Base-by-base conservation (phyloP, 345 rosid genomes). In the Adansonia digitata region DNA sequence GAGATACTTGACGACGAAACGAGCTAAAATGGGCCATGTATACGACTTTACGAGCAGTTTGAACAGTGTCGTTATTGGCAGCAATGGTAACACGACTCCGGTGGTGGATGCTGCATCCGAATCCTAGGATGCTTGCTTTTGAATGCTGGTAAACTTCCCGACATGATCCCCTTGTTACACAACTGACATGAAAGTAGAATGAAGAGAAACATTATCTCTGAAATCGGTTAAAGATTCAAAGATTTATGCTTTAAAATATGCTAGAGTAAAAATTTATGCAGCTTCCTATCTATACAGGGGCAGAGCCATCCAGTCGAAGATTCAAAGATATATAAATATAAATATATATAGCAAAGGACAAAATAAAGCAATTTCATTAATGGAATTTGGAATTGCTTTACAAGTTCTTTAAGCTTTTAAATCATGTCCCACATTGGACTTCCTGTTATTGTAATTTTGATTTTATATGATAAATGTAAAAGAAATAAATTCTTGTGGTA, bases 1-100 rank as follows among this genome's bases (percentile, higher is more conserved):
- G 89, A 86, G 88, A 74, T 94, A 94, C 74, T 70, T 92, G 65
- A 96, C 89, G 74, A 89, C 96, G 1, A 92, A 94, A 56, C 83
- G 90, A 12, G 78, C 85, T 14, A 88, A 93, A 75, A 91, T 93
- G 98, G 97, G 97, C 26, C 96, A 89, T 62, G 69, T 89, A 64
- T 91, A 89, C 75, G 94, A 84, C 59, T 69, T 82, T 34, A 84
- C 76, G 14, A 84, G 86, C 75, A 75, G 26, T n/a, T 18, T 86
- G 15, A 61, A 60, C 22, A 57, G 62, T 64, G 83, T 79, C 45
- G 75, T 77, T 17, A 34, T 42, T 18, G 72, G 74, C 53, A 73
- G 77, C 63, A 79, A 82, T 40, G 52, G 77, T 26, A 55, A 48
- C 15, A 48, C 48, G 0, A 8, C 78, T 69, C 53, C 77, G 18